Conservation (phyloP, 129 eudicot species). For the Saussurea involucrata region DNA sequence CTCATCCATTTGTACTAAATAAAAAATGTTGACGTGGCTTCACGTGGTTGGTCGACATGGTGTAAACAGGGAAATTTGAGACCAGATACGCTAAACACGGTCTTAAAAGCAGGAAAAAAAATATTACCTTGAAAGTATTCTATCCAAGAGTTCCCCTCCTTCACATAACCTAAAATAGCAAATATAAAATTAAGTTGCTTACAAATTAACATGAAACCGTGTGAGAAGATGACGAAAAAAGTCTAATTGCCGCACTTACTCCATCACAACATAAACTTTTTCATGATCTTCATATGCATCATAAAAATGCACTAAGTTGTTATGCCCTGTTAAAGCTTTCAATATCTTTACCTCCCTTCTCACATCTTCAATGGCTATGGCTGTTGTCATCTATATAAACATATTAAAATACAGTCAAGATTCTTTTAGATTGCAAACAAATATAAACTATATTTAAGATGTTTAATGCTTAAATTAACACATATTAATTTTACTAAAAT, state of each 20-base stretch:
- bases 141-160: slow-evolving; percentile 95
- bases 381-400: slow-evolving; percentile 76
- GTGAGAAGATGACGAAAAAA: neutral
- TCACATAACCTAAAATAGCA: slow-evolving; percentile 64
- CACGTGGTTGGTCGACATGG: no score
- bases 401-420: slow-evolving; percentile 5
- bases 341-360: slow-evolving; percentile 90
- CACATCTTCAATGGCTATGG: slow-evolving; percentile 94
- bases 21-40: no score
- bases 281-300: slow-evolving; percentile 87
- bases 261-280: slow-evolving; percentile 90
- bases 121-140: slow-evolving; percentile 80
- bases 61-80: neutral
- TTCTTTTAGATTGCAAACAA: neutral
- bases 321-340: slow-evolving; percentile 82
- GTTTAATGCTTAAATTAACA: neutral
- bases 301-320: slow-evolving; percentile 67
- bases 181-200: neutral
- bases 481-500: neutral
- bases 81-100: neutral
- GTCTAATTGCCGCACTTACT: slow-evolving; percentile 44
- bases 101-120: neutral
- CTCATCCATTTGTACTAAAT: no score
- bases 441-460: neutral
- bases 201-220: neutral